Conservation (phyloP, 768 basidiomycete genomes). For the Collybia sordida region DNA sequence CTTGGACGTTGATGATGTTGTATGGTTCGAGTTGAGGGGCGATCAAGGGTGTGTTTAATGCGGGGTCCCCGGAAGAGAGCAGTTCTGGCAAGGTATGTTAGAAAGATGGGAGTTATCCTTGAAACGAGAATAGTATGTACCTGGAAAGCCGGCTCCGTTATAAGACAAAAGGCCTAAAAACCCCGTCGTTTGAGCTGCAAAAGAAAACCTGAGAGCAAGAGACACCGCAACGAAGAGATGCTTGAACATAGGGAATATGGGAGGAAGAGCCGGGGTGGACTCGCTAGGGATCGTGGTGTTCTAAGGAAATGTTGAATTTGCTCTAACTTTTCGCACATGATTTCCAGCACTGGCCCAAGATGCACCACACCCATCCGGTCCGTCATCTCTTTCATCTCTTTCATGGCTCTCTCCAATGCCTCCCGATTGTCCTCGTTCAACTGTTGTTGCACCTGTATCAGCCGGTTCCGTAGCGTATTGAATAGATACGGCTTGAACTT, state of each 20-base stretch:
- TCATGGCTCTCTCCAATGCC: conserved; percentile 64
- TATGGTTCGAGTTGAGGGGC: conserved; percentile 27
- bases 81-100: conserved; percentile 12
- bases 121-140: too few species aligned
- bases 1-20: conserved; percentile 32
- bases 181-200: too few species aligned
- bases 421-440: conserved; percentile 63
- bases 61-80: conserved; percentile 28
- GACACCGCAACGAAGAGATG: too few species aligned
- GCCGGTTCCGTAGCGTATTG: conserved; percentile 86
- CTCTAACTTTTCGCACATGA: conserved; percentile 66
- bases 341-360: conserved; percentile 76
- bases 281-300: conserved; percentile 75
- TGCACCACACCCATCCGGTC: conserved; percentile 89
- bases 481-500: conserved; percentile 98
- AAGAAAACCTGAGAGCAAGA: too few species aligned
- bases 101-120: too few species aligned
- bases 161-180: too few species aligned
- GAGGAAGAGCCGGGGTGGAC: conserved; percentile 22
- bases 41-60: conserved; percentile 28
- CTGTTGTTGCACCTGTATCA: conserved; percentile 85
- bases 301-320: conserved; percentile 70
- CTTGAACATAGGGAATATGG: not conserved
- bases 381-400: conserved; percentile 80
- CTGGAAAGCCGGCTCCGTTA: too few species aligned